Base-by-base conservation (phyloP, 768 basidiomycete genomes). In the Boletus sensibilis region DNA sequence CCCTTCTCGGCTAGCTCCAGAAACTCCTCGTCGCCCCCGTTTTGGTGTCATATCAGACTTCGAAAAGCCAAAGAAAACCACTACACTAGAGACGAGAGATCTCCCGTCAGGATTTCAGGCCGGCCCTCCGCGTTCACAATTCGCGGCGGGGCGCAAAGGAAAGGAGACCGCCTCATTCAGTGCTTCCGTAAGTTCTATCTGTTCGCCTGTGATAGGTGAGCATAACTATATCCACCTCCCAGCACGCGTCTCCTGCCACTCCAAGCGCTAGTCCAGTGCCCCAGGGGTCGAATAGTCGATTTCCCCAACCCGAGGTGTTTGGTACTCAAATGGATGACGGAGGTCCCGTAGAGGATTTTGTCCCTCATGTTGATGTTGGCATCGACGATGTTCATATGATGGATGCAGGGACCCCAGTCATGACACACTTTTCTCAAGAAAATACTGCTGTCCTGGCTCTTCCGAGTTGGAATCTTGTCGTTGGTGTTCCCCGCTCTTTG, bases 381-480 rank as follows among this genome's bases (percentile, higher is more conserved):
- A 59, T 65, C 33, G 69, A 69, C 23, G 79, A 79, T 56, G 56
- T 75, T 25, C 64, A 71, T 7, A 75, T 76, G 67, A 52, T 62
- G 23, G 74, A 72, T 23, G 74, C 55, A 44, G 51, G 48, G 14
- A 53, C 60, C 2, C 56, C 61, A 31, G 59, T 23, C 25, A 50
- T 53, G 43, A 34, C 50, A 0, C 40, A 49, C 16, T 47, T 62
- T 45, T 39, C 63, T 20, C 76, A 77, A 48, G 74, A 65, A 11
- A 52, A 72, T 33, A 18, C 69, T 12, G 71, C 76, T 18, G 64
- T 66, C 10, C 59, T 77, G n/a, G 72, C 75, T 39, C 73, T 74
- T 47, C 72, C 79, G 13, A 80, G 82, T 57, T 82, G 82, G 82
- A 79, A 75, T 55, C 73, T 75, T 18, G 80, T 85, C 76, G 88